phyloP scores from a whole-genome alignment of 1,284 basidiomycete genomes.

The Apiotrichum siamense region DNA sequence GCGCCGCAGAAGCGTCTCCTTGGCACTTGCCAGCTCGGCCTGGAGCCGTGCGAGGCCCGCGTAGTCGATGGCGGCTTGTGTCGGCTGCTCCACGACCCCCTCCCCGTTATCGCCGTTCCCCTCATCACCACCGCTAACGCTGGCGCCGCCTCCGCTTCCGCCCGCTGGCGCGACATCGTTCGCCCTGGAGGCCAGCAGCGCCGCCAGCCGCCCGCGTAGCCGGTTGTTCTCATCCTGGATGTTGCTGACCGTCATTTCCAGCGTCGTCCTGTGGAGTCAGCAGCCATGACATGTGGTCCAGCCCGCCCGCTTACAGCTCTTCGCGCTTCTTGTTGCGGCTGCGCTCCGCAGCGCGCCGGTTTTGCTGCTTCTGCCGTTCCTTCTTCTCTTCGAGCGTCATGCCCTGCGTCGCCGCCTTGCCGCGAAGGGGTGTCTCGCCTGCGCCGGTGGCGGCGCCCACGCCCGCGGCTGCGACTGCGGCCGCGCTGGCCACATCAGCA shows the following conservation, averaged over 20 bases:
- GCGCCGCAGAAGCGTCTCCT: slow-evolving; percentile 20
- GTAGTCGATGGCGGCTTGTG: slow-evolving; percentile 22
- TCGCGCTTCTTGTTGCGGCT: slow-evolving; percentile 40
- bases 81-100: too few species aligned
- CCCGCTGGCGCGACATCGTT: not conserved
- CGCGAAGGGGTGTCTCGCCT: slow-evolving; percentile 7
- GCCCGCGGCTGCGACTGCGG: not conserved
- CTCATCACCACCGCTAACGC: too few species aligned
- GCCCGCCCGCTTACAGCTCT: slow-evolving; percentile 42
- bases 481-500: too few species aligned
- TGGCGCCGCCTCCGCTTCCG: too few species aligned
- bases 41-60: slow-evolving; percentile 24
- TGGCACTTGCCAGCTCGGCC: slow-evolving; percentile 23
- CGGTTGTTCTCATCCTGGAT: slow-evolving; percentile 40
- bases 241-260: slow-evolving; percentile 36
- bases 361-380: slow-evolving; percentile 38
- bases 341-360: slow-evolving; percentile 40
- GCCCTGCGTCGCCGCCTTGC: slow-evolving; percentile 11
- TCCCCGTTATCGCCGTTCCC: too few species aligned
- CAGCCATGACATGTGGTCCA: too few species aligned
- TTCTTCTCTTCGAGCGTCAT: slow-evolving; percentile 34
- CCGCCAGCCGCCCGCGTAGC: slow-evolving; percentile 29
- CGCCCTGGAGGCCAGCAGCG: slow-evolving; percentile 21
- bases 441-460: not conserved
- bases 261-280: slow-evolving; percentile 21